Evolutionary conservation across 192 early-diverging fungal genomes (phyloP), one percentile per base, ranked within the genome.

Genomic region (Backusella parvicylindrica): DNA sequence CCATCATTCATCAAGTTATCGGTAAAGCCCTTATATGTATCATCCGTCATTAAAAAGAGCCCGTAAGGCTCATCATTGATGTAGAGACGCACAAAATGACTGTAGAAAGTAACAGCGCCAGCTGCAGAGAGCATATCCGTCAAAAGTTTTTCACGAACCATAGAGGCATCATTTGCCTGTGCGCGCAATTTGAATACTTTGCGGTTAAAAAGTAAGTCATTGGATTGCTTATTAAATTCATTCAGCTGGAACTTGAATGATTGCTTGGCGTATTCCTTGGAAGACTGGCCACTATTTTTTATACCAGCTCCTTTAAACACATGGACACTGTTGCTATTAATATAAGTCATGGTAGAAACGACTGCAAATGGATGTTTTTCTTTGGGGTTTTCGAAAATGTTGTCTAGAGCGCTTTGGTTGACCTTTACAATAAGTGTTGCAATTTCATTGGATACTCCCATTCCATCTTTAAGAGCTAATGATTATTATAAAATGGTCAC

Each of bases 141-240:
- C 21, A 77, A 72, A 0, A 80, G 26, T 28, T 82, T 82, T 70
- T 85, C 84, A 50, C 84, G 79, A 6, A 86, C 37, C 18, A 70
- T 72, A 26, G 84, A 83, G 6, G 81, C 74, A 67, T 86, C 84
- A 0, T 82, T 86, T 15, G 78, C 70, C 71, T 77, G 73, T 50
- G 84, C 78, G 21, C 84, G 77, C 53, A 86, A 64, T 76, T 86
- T 86, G 68, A 86, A 23, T 68, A 79, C 79, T 13, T 77, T 73
- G 32, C 84, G 82, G 1, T 78, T 79, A 68, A 73, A 75, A 1
- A 75, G 26, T n/a, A 68, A 33, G 60, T 63, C 36, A 15, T 73
- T 33, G 71, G 77, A 73, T 77, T 77, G 33, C 50, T 79, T 30
- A 4, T 33, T 43, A 4, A 80, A 81, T 8, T 78, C 75, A 53